phyloP scores from a whole-genome alignment of 768 basidiomycete genomes.

The Leccinum subtestaceum region DNA sequence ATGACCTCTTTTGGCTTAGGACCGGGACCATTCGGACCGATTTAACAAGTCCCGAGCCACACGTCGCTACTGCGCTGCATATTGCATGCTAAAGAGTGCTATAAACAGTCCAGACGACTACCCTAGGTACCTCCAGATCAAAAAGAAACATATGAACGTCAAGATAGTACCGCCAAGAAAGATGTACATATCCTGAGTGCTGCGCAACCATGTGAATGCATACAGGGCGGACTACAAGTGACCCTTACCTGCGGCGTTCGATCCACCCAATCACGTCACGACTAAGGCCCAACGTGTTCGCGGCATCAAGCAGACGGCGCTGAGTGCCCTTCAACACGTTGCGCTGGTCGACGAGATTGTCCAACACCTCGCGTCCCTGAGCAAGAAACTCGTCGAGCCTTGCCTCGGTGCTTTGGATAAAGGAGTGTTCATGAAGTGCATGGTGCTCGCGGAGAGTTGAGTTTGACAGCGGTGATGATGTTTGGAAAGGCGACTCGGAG shows the following conservation, averaged over 20 bases:
- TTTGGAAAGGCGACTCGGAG: slow-evolving; percentile 86
- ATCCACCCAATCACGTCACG: slow-evolving; percentile 97
- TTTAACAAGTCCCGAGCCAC: background rate
- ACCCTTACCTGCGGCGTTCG: slow-evolving; percentile 77
- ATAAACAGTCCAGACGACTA: slow-evolving; percentile 24
- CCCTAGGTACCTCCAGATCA: slow-evolving; percentile 90
- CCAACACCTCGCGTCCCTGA: slow-evolving; percentile 88
- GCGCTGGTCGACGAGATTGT: slow-evolving; percentile 89
- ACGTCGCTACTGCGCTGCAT: background rate
- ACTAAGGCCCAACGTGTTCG: slow-evolving; percentile 92
- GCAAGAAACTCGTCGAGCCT: slow-evolving; percentile 88
- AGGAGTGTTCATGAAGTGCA: slow-evolving; percentile 85
- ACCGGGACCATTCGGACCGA: background rate
- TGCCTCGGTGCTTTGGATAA: slow-evolving; percentile 78
- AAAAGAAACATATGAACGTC: slow-evolving; percentile 90
- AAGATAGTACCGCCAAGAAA: slow-evolving; percentile 81
- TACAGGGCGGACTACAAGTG: background rate
- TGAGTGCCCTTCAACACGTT: slow-evolving; percentile 96
- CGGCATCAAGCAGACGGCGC: slow-evolving; percentile 78
- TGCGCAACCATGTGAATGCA: slow-evolving; percentile 32
- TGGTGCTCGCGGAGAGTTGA: slow-evolving; percentile 65
- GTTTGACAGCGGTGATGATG: slow-evolving; percentile 51
- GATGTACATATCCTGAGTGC: slow-evolving; percentile 95
- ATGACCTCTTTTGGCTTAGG: slow-evolving; percentile 11
- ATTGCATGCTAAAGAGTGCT: background rate